phyloP scores from a whole-genome alignment of 2,329 filamentous ascomycete genomes.

The Colletotrichum trifolii region DNA sequence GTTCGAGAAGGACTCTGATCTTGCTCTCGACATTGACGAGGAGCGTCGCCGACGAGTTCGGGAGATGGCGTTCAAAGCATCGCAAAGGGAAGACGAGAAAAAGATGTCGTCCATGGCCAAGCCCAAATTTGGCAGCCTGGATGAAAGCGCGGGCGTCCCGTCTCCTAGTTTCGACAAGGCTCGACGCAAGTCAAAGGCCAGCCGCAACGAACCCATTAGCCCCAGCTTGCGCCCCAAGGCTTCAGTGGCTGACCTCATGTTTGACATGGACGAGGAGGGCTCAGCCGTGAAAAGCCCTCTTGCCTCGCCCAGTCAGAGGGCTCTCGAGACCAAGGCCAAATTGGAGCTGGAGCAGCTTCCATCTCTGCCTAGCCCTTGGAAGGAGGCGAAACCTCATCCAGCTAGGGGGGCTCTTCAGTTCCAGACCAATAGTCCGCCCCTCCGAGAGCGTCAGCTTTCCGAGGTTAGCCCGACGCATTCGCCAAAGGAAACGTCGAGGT shows the following conservation, averaged over 20 bases:
- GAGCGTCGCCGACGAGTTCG: constrained; percentile 77
- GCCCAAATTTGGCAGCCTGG: constrained; percentile 70
- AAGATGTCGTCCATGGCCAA: constrained; percentile 70
- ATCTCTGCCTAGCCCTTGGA: constrained; percentile 50
- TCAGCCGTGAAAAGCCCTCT: constrained; percentile 45
- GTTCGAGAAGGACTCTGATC: constrained; percentile 71
- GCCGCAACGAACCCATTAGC: constrained; percentile 68
- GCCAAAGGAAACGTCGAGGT: constrained; percentile 11
- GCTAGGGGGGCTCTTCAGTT: constrained; percentile 12
- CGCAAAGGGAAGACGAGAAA: constrained; percentile 73
- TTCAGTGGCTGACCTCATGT: constrained; percentile 83
- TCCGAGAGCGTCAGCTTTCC: constrained; percentile 1
- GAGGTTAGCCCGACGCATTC: constrained; percentile 11
- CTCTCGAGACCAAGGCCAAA: constrained; percentile 12
- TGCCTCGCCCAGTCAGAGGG: constrained; percentile 23
- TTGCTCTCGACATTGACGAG: constrained; percentile 74
- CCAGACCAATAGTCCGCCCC: constrained; percentile 12
- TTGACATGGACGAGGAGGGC: constrained; percentile 90
- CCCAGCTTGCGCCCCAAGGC: constrained; percentile 76
- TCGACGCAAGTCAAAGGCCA: constrained; percentile 58
- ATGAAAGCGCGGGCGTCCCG: constrained; percentile 62
- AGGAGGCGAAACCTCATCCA: constrained; percentile 46
- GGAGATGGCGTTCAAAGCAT: constrained; percentile 77
- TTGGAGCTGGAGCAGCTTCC: constrained; percentile 36
- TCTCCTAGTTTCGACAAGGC: constrained; percentile 56